Conservation (phyloP, 2,329 filamentous ascomycete genomes). For the Pseudocercospora fuligena region DNA sequence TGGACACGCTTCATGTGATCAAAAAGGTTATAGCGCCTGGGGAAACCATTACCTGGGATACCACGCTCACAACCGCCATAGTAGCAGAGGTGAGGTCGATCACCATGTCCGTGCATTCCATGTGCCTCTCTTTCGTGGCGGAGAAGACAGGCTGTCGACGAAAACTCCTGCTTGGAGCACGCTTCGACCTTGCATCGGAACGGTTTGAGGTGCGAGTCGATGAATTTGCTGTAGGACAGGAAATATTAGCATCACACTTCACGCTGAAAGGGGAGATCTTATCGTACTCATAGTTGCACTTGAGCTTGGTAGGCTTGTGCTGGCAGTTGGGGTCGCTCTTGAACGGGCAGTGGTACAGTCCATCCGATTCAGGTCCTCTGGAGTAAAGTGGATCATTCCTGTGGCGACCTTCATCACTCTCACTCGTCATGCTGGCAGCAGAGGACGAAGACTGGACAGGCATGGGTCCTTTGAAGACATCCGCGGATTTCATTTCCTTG, state of each 20-base stretch:
- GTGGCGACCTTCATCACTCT: constrained; percentile 42
- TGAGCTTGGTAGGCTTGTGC: constrained; percentile 93
- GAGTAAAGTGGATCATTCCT: constrained; percentile 71
- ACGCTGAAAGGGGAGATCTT: constrained; percentile 13
- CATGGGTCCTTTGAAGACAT: constrained; percentile 12
- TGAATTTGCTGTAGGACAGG: constrained; percentile 74
- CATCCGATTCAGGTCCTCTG: constrained; percentile 68
- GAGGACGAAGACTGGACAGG: constrained; percentile 20
- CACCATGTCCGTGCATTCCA: constrained; percentile 91
- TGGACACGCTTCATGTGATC: constrained; percentile 98
- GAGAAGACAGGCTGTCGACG: constrained; percentile 91
- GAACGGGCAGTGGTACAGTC: constrained; percentile 92
- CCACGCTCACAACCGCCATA: constrained; percentile 88
- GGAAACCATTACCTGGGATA: constrained; percentile 83
- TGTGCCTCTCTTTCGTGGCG: constrained; percentile 96
- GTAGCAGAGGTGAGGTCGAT: constrained; percentile 88
- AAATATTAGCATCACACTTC: not conserved
- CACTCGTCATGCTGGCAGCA: constrained; percentile 25
- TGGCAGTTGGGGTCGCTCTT: constrained; percentile 71
- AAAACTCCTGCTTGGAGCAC: constrained; percentile 87
- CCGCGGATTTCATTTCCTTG: constrained; percentile 11
- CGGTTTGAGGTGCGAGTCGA: constrained; percentile 95
- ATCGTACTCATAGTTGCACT: constrained; percentile 98
- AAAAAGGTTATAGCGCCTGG: constrained; percentile 90
- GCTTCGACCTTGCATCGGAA: constrained; percentile 88